These are phyloP conservation scores for Metschnikowia rubicola DNA, from an alignment of 805 yeast genomes.

Conservation along the genomic window DNA sequence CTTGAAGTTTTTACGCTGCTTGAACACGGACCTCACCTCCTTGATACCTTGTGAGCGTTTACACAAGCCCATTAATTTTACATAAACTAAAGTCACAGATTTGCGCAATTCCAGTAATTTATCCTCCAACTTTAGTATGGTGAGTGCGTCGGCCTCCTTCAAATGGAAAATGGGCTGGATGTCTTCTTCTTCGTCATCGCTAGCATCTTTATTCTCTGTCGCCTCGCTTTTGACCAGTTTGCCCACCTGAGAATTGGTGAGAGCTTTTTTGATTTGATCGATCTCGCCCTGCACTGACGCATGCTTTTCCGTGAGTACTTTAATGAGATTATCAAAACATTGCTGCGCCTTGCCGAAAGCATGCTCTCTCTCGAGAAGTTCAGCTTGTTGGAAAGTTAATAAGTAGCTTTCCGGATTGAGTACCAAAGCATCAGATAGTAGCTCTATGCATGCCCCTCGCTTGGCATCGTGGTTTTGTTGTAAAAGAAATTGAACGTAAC, in stretches of 20 bases:
- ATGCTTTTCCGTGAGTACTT: constrained; percentile 40
- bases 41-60: constrained; percentile 66
- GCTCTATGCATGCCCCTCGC: constrained; percentile 39
- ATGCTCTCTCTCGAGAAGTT: constrained; percentile 58
- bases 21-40: constrained; percentile 70
- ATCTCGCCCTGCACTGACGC: constrained; percentile 21
- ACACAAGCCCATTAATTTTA: constrained; percentile 65
- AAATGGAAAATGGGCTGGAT: constrained; percentile 9
- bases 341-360: constrained; percentile 48
- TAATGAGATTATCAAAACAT: constrained; percentile 50
- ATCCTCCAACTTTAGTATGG: constrained; percentile 20
- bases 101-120: constrained; percentile 23
- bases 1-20: constrained; percentile 56
- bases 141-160: constrained; percentile 22
- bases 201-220: constrained; percentile 7
- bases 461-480: constrained; percentile 36
- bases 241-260: constrained; percentile 5
- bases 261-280: constrained; percentile 18
- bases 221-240: constrained; percentile 2
- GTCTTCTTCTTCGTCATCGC: constrained; percentile 22
- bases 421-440: constrained; percentile 51
- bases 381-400: constrained; percentile 65
- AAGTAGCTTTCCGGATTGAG: constrained; percentile 71
- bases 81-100: constrained; percentile 62
- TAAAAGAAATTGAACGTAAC: constrained; percentile 42